Conservation (phyloP, 352 stramenopile species). For the Pythium brassicae region DNA sequence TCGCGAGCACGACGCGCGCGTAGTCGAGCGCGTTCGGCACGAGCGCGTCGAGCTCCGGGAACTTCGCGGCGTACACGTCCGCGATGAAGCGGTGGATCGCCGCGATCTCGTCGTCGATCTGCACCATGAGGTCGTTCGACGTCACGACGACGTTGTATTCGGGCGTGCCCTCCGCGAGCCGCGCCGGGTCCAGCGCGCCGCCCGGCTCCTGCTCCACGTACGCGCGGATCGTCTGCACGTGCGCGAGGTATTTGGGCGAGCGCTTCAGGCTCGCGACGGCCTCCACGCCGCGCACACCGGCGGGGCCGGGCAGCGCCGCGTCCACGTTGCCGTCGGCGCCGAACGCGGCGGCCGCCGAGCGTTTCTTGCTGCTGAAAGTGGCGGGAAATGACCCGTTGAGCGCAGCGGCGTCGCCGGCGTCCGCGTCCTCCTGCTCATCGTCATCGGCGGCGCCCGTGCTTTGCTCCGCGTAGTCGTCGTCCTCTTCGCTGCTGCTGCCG, state of each 20-base stretch:
- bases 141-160: slow-evolving; percentile 87
- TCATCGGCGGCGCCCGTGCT: slow-evolving; percentile 8
- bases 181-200: slow-evolving; percentile 22
- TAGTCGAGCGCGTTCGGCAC: slow-evolving; percentile 92
- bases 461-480: slow-evolving; percentile 20
- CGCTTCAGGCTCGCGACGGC: slow-evolving; percentile 71
- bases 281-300: slow-evolving; percentile 34
- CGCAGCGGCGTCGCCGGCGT: slow-evolving; percentile 21
- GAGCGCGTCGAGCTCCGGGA: slow-evolving; percentile 94
- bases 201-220: slow-evolving; percentile 31
- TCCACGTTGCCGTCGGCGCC: slow-evolving; percentile 14
- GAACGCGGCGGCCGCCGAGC: slow-evolving; percentile 22
- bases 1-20: slow-evolving; percentile 87
- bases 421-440: slow-evolving; percentile 11
- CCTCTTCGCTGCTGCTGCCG: slow-evolving; percentile 69
- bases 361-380: slow-evolving; percentile 7
- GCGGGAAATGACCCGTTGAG: slow-evolving; percentile 13
- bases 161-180: slow-evolving; percentile 52
- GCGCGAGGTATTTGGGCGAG: slow-evolving; percentile 60
- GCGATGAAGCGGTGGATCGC: slow-evolving; percentile 89
- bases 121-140: slow-evolving; percentile 91
- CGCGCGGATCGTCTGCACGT: slow-evolving; percentile 65
- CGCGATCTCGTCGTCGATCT: slow-evolving; percentile 93
- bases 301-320: slow-evolving; percentile 24
- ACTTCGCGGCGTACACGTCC: slow-evolving; percentile 91